Percentiles rank a stretch among this genome's conserved stretches.
Evolutionary conservation across 805 yeast genomes (phyloP).

Genomic region (Candida bentonensis): DNA sequence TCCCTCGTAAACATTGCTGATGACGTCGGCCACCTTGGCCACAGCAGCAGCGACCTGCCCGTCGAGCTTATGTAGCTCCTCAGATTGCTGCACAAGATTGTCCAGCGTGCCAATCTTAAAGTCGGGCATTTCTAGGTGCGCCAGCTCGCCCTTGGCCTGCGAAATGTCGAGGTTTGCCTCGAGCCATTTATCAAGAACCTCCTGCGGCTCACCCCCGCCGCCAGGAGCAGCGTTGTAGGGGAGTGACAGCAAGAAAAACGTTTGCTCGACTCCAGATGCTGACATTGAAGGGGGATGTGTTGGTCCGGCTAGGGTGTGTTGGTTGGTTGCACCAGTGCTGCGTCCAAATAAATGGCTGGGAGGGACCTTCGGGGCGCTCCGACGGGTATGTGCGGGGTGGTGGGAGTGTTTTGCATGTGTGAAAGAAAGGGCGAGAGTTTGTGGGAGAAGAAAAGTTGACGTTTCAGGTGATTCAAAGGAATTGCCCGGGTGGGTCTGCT

Average conservation of each 20-base stretch:
- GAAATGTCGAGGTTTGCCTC: conserved; percentile 14
- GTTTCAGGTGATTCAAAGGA: no score
- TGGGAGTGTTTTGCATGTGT: no score
- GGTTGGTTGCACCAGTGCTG: no score
- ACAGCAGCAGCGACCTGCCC: conserved; percentile 58
- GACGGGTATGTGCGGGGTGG: no score
- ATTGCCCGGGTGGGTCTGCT: no score
- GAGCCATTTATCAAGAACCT: conserved; percentile 22
- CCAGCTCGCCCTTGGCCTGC: conserved; percentile 37
- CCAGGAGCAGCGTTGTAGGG: conserved; percentile 31
- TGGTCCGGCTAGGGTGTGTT: no score
- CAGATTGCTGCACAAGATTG: conserved; percentile 78
- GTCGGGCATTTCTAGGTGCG: conserved; percentile 52
- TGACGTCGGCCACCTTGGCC: conserved; percentile 62
- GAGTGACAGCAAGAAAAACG: conserved; percentile 36
- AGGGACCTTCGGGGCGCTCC: no score
- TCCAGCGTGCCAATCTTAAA: conserved; percentile 94
- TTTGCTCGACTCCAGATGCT: no score
- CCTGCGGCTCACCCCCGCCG: conserved; percentile 23
- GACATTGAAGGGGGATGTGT: no score
- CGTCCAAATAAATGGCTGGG: no score
- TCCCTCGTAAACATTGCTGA: conserved; percentile 34
- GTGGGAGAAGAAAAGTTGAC: no score
- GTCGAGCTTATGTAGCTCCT: conserved; percentile 75
- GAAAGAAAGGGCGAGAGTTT: no score